Percentiles rank a stretch among this genome's conserved stretches.
These are phyloP conservation scores for Penicillium cataractarum DNA, from an alignment of 495 filamentous ascomycete genomes.

Conservation along the genomic window DNA sequence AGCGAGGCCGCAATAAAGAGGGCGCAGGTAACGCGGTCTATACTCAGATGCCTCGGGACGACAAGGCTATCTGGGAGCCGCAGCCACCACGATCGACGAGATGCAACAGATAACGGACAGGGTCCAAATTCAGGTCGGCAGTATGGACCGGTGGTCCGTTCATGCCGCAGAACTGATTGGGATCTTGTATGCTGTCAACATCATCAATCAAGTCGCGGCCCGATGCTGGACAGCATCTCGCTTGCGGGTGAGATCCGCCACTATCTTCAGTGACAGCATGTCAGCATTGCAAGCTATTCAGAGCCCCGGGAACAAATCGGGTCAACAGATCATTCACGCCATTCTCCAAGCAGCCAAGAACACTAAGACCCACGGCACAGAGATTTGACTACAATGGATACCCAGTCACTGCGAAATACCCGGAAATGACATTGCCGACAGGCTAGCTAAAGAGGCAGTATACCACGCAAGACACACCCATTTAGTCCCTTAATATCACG, in stretches of 20 bases:
- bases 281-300: slow-evolving; percentile 4
- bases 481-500: slow-evolving; percentile 5
- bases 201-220: not conserved
- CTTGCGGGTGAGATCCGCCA: not conserved
- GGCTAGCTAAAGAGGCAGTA: slow-evolving; percentile 10
- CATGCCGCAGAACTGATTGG: not conserved
- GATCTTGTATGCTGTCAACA: not conserved
- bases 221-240: not conserved
- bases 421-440: slow-evolving; percentile 11
- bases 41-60: slow-evolving; percentile 28
- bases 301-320: slow-evolving; percentile 1
- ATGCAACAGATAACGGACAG: not conserved
- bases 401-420: slow-evolving; percentile 2
- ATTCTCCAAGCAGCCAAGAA: not conserved
- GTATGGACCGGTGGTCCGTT: not conserved
- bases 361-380: not conserved
- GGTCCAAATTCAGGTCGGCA: not conserved
- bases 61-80: slow-evolving; percentile 20
- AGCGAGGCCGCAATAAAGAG: slow-evolving; percentile 22
- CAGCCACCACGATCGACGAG: slow-evolving; percentile 16
- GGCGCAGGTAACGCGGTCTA: slow-evolving; percentile 8
- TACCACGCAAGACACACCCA: slow-evolving; percentile 6
- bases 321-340: slow-evolving; percentile 2
- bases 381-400: not conserved
- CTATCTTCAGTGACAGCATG: not conserved